Conservation (phyloP, 2,329 filamentous ascomycete species). For the Clonostachys byssicola region DNA sequence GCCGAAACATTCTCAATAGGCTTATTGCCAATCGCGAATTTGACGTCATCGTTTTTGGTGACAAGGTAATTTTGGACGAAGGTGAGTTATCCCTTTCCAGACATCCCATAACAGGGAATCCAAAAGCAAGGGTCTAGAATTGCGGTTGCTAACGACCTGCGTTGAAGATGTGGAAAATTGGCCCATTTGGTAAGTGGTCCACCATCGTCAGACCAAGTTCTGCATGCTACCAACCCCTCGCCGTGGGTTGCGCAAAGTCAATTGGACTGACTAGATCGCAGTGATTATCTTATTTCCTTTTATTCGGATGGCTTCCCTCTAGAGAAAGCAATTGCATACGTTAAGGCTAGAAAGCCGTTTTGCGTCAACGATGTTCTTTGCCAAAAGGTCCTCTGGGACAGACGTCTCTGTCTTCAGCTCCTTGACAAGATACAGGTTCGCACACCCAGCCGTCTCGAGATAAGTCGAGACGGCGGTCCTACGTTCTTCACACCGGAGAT, state of each 20-base stretch:
- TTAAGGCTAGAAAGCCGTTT: slow-evolving; percentile 87
- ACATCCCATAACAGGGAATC: not conserved
- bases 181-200: slow-evolving; percentile 70
- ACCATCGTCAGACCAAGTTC: not conserved
- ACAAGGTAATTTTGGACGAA: slow-evolving; percentile 98
- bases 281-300: slow-evolving; percentile 94
- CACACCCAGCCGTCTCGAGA: slow-evolving; percentile 83
- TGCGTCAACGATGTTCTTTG: slow-evolving; percentile 97
- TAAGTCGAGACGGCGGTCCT: slow-evolving; percentile 90
- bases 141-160: slow-evolving; percentile 4
- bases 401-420: slow-evolving; percentile 81
- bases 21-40: slow-evolving; percentile 89
- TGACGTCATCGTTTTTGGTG: slow-evolving; percentile 95
- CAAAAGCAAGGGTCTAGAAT: not conserved
- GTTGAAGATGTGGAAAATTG: slow-evolving; percentile 79
- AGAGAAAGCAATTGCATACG: slow-evolving; percentile 95
- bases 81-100: slow-evolving; percentile 35
- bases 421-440: slow-evolving; percentile 87
- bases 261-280: slow-evolving; percentile 15
- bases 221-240: not conserved
- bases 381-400: slow-evolving; percentile 96
- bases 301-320: slow-evolving; percentile 97
- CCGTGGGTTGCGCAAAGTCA: not conserved
- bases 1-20: slow-evolving; percentile 90
- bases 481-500: slow-evolving; percentile 73